phyloP scores from a whole-genome alignment of 345 rosid genomes.

The Aurinia saxatilis region DNA sequence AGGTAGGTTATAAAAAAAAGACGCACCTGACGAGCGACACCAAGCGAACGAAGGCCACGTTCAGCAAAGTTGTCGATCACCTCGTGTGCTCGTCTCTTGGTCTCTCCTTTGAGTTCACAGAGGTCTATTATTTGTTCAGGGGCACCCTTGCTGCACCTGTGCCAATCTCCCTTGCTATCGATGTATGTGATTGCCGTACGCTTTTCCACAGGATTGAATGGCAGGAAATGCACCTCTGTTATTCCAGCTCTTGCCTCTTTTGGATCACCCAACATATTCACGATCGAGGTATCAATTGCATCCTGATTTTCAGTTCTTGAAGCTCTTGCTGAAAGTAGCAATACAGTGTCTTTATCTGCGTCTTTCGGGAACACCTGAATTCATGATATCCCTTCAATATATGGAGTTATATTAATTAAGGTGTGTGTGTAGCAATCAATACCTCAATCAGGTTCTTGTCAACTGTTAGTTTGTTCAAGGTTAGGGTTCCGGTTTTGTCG shows the following conservation, averaged over 20 bases:
- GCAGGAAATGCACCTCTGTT: slow-evolving; percentile 65
- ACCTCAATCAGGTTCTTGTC: slow-evolving; percentile 56
- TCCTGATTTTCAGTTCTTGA: slow-evolving; percentile 83
- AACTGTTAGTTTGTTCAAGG: neutral
- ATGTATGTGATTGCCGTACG: slow-evolving; percentile 78
- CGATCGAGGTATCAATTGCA: slow-evolving; percentile 78
- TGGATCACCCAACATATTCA: slow-evolving; percentile 80
- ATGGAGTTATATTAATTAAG: too few species aligned
- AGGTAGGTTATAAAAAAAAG: too few species aligned
- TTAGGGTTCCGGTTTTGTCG: neutral
- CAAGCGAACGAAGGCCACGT: slow-evolving; percentile 61
- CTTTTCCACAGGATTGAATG: slow-evolving; percentile 83
- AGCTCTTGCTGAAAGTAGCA: slow-evolving; percentile 73
- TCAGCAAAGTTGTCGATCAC: slow-evolving; percentile 65
- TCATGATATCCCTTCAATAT: too few species aligned
- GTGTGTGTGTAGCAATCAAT: neutral
- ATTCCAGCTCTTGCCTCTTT: slow-evolving; percentile 81
- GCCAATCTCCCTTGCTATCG: slow-evolving; percentile 65
- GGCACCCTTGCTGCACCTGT: slow-evolving; percentile 79
- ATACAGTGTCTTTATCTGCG: slow-evolving; percentile 51
- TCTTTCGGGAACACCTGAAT: slow-evolving; percentile 50
- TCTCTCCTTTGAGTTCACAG: slow-evolving; percentile 45
- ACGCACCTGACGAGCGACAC: slow-evolving; percentile 41
- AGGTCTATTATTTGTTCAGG: slow-evolving; percentile 57
- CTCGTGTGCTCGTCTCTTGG: slow-evolving; percentile 41